Evolutionary conservation across 345 rosid genomes (phyloP), one percentile per base, ranked within the genome.

Genomic region (Draba incana): DNA sequence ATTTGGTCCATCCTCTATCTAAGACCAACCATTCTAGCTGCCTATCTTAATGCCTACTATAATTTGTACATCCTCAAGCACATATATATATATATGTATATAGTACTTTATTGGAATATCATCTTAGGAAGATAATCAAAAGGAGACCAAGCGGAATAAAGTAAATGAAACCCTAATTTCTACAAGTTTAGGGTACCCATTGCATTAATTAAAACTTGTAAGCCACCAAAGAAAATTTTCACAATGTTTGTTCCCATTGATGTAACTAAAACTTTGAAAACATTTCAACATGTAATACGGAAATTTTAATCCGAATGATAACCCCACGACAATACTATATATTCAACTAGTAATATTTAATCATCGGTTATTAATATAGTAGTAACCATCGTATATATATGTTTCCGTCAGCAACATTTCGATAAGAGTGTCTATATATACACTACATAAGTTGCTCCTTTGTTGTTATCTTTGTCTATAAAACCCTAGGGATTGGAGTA

Each of bases 1-100:
- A 51, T 64, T 63, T 71, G 69, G 64, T 71, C 69, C 75, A 63
- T 54, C 64, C 57, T 71, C 64, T 39, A 61, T 61, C 43, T 37
- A 43, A 54, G 48, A 53, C 62, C 52, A 54, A 53, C 63, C 56
- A 53, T 71, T 62, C 47, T 54, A 63, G 75, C 69, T 63, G 51
- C 63, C 75, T 55, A 27, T 71, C 27, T 46, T 37, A 51, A 37
- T 54, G 49, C 64, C 24, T 53, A 8, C 25, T 54, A 39, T 53
- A 28, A 43, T 20, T 16, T 66, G 15, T 70, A 53, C 41, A 25
- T 41, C 10, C 2, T 57, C 42, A 45, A 24, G 10, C 23, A 37
- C 44, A 35, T 13, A 44, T 12, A 35, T 16, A 35, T 13, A 44
- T 12, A 35, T 16, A 6, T 46, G 11, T 46, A 14, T 10, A 8